A percentile compares a stretch with the other conserved stretches of the same genome.
Conservation (phyloP, 2,329 filamentous ascomycete genomes). For the Ambrosiella cleistominuta region DNA sequence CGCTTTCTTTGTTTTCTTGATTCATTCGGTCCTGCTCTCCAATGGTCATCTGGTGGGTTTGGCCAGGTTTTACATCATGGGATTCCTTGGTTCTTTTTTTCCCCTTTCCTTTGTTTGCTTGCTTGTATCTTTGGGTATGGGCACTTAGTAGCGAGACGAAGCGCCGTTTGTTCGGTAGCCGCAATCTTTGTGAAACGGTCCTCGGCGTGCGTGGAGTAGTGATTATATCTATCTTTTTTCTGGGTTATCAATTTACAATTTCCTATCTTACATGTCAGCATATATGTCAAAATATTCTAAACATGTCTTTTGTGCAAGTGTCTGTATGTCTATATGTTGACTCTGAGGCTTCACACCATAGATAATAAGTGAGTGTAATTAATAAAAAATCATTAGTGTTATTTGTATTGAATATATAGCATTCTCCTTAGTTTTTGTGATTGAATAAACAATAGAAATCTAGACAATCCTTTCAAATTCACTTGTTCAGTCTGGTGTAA, state of each 20-base stretch:
- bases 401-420: no score
- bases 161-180: neutral
- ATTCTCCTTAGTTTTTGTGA: no score
- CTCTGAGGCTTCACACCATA: no score
- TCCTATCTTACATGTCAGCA: neutral
- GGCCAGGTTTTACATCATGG: constrained; percentile 1
- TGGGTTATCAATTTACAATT: neutral
- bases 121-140: neutral
- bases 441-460: no score
- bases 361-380: no score
- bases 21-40: neutral
- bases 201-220: neutral
- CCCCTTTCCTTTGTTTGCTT: neutral
- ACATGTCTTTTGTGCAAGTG: neutral
- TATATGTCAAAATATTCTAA: neutral
- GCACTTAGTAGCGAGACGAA: neutral
- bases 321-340: neutral
- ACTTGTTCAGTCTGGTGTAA: no score
- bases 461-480: no score
- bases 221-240: neutral
- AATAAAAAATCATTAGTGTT: no score
- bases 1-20: neutral
- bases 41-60: neutral
- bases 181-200: neutral
- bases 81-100: neutral